Percentiles rank a stretch among this genome's conserved stretches.
phyloP scores from a whole-genome alignment of 306 rosid species.

The Mimosa bimucronata region DNA sequence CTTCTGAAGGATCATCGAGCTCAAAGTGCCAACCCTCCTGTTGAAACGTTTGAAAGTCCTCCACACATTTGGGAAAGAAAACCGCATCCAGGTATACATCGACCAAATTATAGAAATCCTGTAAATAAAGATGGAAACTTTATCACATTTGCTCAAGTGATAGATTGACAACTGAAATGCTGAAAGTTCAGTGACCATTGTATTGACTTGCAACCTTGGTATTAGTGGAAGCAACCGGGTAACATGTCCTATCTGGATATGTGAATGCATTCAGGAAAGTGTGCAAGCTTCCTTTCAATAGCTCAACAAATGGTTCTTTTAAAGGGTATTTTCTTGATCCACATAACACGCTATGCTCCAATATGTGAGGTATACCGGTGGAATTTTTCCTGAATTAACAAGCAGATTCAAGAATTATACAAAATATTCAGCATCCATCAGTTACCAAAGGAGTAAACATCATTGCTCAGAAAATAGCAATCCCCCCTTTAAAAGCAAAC shows the following conservation, averaged over 20 bases:
- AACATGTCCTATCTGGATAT: conserved; percentile 97
- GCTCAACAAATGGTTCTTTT: conserved; percentile 93
- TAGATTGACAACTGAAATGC: conserved; percentile 9
- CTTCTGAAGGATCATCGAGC: conserved; percentile 90
- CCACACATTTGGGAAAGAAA: conserved; percentile 91
- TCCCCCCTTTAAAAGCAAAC: not conserved
- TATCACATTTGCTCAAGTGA: not conserved
- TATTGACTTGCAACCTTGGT: conserved; percentile 55
- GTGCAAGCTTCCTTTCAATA: conserved; percentile 87
- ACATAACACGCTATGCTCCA: conserved; percentile 95
- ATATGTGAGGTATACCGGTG: conserved; percentile 96
- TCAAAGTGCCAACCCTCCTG: conserved; percentile 99
- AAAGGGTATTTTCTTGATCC: conserved; percentile 96
- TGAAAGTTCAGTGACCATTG: conserved; percentile 15
- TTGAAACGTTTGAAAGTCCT: conserved; percentile 85
- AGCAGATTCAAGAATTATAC: not conserved
- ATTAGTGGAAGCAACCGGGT: conserved; percentile 96
- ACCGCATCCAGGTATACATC: conserved; percentile 98
- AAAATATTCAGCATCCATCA: conserved; percentile 10
- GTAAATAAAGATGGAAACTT: conserved; percentile 33
- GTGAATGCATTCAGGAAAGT: conserved; percentile 97
- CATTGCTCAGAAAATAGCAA: not conserved
- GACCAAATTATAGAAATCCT: conserved; percentile 95
- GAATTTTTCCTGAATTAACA: conserved; percentile 74
- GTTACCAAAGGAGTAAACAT: not conserved